phyloP scores from a whole-genome alignment of 2,329 filamentous ascomycete species.

The Fusarium udum region DNA sequence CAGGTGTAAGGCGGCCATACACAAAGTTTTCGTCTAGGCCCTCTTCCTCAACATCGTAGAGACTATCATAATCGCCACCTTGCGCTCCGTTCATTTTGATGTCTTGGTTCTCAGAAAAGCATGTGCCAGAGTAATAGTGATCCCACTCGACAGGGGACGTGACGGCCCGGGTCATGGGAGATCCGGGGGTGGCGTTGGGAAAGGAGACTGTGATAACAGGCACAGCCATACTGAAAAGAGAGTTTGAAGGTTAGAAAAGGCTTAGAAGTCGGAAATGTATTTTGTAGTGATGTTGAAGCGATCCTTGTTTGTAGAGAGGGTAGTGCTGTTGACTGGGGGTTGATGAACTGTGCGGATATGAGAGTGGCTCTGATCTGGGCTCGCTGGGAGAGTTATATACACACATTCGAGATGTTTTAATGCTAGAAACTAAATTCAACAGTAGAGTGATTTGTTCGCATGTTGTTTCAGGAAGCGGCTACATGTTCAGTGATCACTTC shows the following conservation, averaged over 20 bases:
- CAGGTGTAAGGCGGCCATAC: background rate
- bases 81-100: background rate
- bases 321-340: background rate
- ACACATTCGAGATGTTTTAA: fast-evolving
- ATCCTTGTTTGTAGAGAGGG: background rate
- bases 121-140: background rate
- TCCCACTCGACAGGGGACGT: background rate
- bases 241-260: fast-evolving
- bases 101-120: background rate
- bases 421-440: fast-evolving
- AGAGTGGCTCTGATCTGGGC: background rate
- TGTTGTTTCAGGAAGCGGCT: background rate
- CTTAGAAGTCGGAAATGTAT: background rate
- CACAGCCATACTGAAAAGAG: background rate
- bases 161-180: background rate
- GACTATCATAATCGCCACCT: fast-evolving
- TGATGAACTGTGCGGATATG: background rate
- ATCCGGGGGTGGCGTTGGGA: background rate
- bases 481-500: background rate
- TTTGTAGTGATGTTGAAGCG: background rate
- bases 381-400: background rate
- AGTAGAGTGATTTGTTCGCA: background rate
- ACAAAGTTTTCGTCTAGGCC: background rate
- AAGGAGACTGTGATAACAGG: background rate
- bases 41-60: background rate